phyloP scores from a whole-genome alignment of 768 basidiomycete species.

The Cyclocybe aegerita region DNA sequence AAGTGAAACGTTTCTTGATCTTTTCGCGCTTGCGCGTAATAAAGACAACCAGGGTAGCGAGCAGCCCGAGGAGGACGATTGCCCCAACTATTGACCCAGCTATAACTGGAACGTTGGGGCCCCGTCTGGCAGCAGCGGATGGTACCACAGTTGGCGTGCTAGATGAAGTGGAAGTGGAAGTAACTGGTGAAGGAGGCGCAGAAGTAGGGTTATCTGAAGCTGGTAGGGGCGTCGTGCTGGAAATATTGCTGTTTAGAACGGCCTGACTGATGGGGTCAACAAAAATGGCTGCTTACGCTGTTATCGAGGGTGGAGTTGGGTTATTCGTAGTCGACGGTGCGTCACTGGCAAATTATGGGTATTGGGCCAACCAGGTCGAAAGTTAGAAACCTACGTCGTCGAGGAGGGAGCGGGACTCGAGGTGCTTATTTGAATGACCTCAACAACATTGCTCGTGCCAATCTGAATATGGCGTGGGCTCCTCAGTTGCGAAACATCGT shows the following conservation, averaged over 20 bases:
- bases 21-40: slow-evolving; percentile 10
- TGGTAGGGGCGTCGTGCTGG: too few relatives aligned
- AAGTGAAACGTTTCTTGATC: slow-evolving; percentile 12
- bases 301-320: too few relatives aligned
- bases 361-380: too few relatives aligned
- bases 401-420: neutral
- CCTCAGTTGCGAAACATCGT: neutral
- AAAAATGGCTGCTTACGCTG: too few relatives aligned
- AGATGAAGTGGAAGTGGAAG: neutral
- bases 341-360: too few relatives aligned
- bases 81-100: slow-evolving; percentile 16
- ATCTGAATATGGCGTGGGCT: slow-evolving; percentile 15
- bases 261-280: too few relatives aligned
- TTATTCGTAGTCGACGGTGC: too few relatives aligned
- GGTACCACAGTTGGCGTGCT: neutral
- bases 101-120: slow-evolving; percentile 15
- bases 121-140: neutral
- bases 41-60: slow-evolving; percentile 11
- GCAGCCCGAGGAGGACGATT: slow-evolving; percentile 13
- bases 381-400: too few relatives aligned
- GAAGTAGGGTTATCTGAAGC: neutral
- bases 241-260: too few relatives aligned
- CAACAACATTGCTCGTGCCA: slow-evolving; percentile 16
- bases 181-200: neutral
- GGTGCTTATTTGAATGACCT: slow-evolving; percentile 8